Base-by-base conservation (phyloP, 352 stramenopile genomes). In the Pythium dissotocum region DNA sequence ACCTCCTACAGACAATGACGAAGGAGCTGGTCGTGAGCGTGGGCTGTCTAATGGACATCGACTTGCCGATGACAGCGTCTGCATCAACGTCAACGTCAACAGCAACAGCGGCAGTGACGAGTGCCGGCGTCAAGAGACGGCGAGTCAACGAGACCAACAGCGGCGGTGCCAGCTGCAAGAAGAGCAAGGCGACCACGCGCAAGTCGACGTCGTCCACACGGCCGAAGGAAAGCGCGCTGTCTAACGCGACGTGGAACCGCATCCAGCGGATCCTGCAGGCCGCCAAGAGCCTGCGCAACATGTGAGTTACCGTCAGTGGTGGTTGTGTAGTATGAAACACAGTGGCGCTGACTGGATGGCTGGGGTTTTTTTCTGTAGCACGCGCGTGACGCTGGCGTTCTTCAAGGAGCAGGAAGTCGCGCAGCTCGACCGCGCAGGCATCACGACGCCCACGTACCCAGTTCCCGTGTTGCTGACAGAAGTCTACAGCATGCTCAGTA, bases 401-500 rank as follows among this genome's bases (percentile, higher is more conserved):
- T 88, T 93, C 62, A 76, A 83, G 13, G 80, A 88, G 68, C 75
- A 93, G 21, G 82, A 89, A 56, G 46, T 60, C 5, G 51, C 79
- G 7, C 77, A 83, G 38, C 56, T 60, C 40, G 57, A 53, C 6
- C 44, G 26, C 24, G 58, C n/a, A 44, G 61, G 63, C 21, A 54
- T 33, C n/a, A 35, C 57, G 0, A 44, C 9, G 6, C 58, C 66
- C 3, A 56, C 63, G 14, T 87, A 83, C 36, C 83, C 82, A 0
- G 78, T 90, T 30, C 58, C 80, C 5, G 68, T 93, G 8, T 74
- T 79, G 8, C 72, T 82, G 8, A 87, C 71, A 46, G 85, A 89
- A 33, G 79, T 90, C 46, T 90, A 91, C 72, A 77, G 60, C 59
- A 88, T 91, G 77, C 75, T 91, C 33, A 77, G 83, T 89, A 74